Percentiles rank a stretch among this genome's conserved stretches.
phyloP scores from a whole-genome alignment of 2,329 filamentous ascomycete genomes.

The Aspergillus amoenus region DNA sequence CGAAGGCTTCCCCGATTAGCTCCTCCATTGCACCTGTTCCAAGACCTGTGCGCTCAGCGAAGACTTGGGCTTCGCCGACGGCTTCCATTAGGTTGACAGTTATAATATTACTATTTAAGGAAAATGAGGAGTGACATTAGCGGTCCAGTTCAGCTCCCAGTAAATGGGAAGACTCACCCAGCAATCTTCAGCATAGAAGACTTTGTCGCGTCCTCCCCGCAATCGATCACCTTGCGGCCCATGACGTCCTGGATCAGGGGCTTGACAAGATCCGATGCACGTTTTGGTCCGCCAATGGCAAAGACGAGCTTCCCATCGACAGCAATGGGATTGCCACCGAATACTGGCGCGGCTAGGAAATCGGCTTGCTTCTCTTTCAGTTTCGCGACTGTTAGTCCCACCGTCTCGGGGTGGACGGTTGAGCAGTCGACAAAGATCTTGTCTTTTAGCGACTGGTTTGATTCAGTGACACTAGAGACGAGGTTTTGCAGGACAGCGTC shows the following conservation, averaged over 20 bases:
- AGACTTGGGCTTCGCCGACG: constrained; percentile 47
- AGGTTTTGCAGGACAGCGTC: constrained; percentile 39
- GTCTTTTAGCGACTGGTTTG: constrained; percentile 50
- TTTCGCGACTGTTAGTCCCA: constrained; percentile 31
- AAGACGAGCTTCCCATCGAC: constrained; percentile 48
- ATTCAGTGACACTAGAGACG: constrained; percentile 26
- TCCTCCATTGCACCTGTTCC: constrained; percentile 43
- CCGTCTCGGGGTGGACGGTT: constrained; percentile 77
- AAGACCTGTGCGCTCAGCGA: constrained; percentile 48
- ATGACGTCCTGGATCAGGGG: constrained; percentile 47
- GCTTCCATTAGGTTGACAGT: constrained; percentile 47
- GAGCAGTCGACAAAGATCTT: constrained; percentile 87
- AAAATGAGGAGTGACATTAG: neutral
- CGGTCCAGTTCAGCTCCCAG: neutral
- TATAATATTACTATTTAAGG: constrained; percentile 37
- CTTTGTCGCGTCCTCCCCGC: constrained; percentile 45
- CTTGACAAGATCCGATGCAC: constrained; percentile 34
- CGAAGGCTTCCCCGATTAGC: constrained; percentile 46
- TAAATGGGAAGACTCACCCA: constrained; percentile 28
- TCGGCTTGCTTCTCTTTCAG: constrained; percentile 36
- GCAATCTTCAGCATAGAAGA: constrained; percentile 47
- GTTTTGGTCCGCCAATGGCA: constrained; percentile 40
- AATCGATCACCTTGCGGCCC: constrained; percentile 43
- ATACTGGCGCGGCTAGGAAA: constrained; percentile 45
- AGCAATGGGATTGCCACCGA: constrained; percentile 46